Evolutionary conservation across 345 rosid species (phyloP).

Genomic region (Sisymbrium irio): DNA sequence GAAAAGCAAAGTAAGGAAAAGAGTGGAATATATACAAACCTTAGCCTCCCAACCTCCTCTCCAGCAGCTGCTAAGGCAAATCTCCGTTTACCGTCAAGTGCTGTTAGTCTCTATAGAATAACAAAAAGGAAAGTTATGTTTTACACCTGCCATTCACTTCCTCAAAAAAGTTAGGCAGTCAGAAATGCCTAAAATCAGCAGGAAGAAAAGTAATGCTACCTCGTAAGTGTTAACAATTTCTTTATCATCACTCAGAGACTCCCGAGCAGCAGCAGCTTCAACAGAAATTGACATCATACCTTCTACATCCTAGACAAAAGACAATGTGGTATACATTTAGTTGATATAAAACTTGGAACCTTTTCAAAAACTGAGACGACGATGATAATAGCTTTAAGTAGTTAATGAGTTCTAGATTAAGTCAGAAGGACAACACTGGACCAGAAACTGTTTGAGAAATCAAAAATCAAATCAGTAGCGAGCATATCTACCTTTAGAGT

Average conservation of each 20-base stretch:
- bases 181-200: slow-evolving; percentile 7
- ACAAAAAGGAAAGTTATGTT: slow-evolving; percentile 8
- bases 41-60: slow-evolving; percentile 91
- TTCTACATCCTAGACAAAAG: slow-evolving; percentile 73
- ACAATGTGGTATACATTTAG: slow-evolving; percentile 6
- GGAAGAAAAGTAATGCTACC: slow-evolving; percentile 44
- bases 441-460: slow-evolving; percentile 3
- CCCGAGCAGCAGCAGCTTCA: slow-evolving; percentile 92
- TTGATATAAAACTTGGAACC: not conserved
- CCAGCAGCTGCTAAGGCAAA: slow-evolving; percentile 94
- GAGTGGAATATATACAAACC: slow-evolving; percentile 49
- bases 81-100: slow-evolving; percentile 97
- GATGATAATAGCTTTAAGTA: not conserved
- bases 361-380: not conserved
- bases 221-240: slow-evolving; percentile 93
- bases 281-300: slow-evolving; percentile 99
- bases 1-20: slow-evolving; percentile 8
- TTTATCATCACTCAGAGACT: slow-evolving; percentile 93
- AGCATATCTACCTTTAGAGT: slow-evolving; percentile 65
- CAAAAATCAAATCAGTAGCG: not conserved
- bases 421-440: not conserved
- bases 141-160: not conserved
- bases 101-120: slow-evolving; percentile 76
- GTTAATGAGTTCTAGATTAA: not conserved
- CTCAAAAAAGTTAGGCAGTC: slow-evolving; percentile 5